phyloP scores from a whole-genome alignment of 495 filamentous ascomycete genomes.

The Penicillium tannophilum region DNA sequence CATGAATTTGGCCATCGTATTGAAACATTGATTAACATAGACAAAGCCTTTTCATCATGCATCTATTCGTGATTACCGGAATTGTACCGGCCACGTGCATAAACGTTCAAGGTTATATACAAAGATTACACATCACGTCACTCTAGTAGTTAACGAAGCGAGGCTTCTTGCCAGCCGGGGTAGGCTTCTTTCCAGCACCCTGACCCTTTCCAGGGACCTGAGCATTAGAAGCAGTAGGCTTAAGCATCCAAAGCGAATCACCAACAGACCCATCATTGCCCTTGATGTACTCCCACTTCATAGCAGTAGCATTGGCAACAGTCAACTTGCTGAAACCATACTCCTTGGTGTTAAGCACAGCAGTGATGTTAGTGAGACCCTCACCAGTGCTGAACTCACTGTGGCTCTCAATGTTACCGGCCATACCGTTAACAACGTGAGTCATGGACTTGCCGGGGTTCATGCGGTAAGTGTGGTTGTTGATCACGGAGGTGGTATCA shows the following conservation, averaged over 20 bases:
- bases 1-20: too few species aligned
- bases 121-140: background rate
- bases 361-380: constrained; percentile 43
- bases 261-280: constrained; percentile 45
- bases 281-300: constrained; percentile 49
- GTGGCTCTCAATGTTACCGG: constrained; percentile 49
- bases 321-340: constrained; percentile 55
- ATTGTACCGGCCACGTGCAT: background rate
- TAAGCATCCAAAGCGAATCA: constrained; percentile 39
- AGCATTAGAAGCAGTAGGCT: constrained; percentile 4
- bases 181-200: constrained; percentile 1
- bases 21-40: background rate
- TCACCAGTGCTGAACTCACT: constrained; percentile 36
- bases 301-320: constrained; percentile 40
- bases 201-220: background rate
- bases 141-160: background rate
- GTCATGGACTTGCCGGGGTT: constrained; percentile 47
- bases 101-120: background rate
- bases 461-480: constrained; percentile 47
- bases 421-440: constrained; percentile 52
- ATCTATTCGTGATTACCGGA: background rate
- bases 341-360: constrained; percentile 46
- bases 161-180: background rate
- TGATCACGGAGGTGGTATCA: constrained; percentile 36
- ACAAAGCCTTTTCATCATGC: background rate